Percentiles rank a stretch among this genome's conserved stretches.
phyloP scores from a whole-genome alignment of 306 rosid species.

The Dryas alaskensis region DNA sequence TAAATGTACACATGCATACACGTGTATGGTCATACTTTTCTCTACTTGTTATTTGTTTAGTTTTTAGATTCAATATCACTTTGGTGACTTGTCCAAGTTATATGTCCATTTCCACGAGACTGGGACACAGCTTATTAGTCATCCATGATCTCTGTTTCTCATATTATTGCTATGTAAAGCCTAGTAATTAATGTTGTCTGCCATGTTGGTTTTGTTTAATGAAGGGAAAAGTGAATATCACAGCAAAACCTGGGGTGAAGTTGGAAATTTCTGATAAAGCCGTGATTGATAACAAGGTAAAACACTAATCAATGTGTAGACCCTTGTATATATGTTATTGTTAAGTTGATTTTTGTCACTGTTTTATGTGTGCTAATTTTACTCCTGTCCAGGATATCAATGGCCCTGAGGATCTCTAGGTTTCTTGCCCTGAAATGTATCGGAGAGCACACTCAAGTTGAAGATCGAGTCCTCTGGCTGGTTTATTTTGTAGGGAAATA shows the following conservation, averaged over 20 bases:
- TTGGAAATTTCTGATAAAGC: conserved; percentile 71
- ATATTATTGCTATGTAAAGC: neutral
- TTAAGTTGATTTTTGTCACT: neutral
- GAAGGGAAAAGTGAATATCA: conserved; percentile 71
- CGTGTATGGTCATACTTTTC: too few relatives aligned
- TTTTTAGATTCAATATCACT: too few relatives aligned
- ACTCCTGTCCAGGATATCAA: conserved; percentile 55
- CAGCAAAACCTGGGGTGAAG: conserved; percentile 59
- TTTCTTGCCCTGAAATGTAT: conserved; percentile 17
- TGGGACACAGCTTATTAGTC: neutral
- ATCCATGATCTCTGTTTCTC: neutral
- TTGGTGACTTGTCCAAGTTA: too few relatives aligned
- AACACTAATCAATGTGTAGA: conserved; percentile 1
- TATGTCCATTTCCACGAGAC: neutral
- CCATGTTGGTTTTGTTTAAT: conserved; percentile 11
- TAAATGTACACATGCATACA: too few relatives aligned
- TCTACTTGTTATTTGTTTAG: too few relatives aligned
- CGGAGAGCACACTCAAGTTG: conserved; percentile 12
- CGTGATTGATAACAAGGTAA: conserved; percentile 64
- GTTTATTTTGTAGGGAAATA: conserved; percentile 32
- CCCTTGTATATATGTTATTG: neutral
- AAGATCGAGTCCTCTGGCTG: conserved; percentile 10
- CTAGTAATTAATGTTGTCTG: conserved; percentile 8
- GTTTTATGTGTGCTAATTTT: neutral
- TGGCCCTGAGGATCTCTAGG: conserved; percentile 68